A percentile compares a stretch with the other conserved stretches of the same genome.
Conservation (phyloP, 164 flowering plant genomes). For the Santalum album region DNA sequence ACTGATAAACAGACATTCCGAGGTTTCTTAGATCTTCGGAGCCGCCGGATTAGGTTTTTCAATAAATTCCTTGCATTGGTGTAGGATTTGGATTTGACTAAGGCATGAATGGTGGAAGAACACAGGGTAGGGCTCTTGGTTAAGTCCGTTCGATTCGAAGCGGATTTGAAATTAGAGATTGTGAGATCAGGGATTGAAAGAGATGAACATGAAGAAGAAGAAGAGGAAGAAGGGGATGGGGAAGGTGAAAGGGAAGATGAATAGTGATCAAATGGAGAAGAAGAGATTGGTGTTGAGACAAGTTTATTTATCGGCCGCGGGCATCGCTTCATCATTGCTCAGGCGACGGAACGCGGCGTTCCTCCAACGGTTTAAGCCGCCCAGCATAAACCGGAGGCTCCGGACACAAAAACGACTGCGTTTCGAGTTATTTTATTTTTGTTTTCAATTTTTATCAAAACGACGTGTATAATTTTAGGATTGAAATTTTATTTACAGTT, state of each 20-base stretch:
- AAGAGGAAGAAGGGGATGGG: neutral
- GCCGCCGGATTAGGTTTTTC: slow-evolving; percentile 40
- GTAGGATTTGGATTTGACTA: slow-evolving; percentile 30
- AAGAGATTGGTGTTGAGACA: slow-evolving; percentile 6
- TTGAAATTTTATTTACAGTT: neutral
- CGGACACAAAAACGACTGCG: too few relatives aligned
- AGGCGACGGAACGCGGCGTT: neutral
- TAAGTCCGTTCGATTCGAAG: slow-evolving; percentile 9
- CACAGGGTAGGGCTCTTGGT: slow-evolving; percentile 22
- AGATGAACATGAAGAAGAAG: neutral
- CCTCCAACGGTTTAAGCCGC: too few relatives aligned
- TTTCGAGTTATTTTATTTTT: too few relatives aligned
- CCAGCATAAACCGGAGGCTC: too few relatives aligned
- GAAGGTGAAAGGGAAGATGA: slow-evolving; percentile 9
- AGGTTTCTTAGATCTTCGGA: slow-evolving; percentile 26
- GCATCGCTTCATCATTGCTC: slow-evolving; percentile 17
- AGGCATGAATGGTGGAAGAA: slow-evolving; percentile 40
- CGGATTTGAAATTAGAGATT: slow-evolving; percentile 29
- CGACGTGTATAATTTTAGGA: neutral
- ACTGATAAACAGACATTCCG: slow-evolving; percentile 23
- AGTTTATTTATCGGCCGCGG: slow-evolving; percentile 12
- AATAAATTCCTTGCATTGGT: slow-evolving; percentile 46
- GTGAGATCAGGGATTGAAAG: slow-evolving; percentile 14
- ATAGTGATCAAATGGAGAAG: too few relatives aligned
- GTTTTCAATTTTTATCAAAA: too few relatives aligned